phyloP scores from a whole-genome alignment of 768 basidiomycete species.

The Trametes villosa region DNA sequence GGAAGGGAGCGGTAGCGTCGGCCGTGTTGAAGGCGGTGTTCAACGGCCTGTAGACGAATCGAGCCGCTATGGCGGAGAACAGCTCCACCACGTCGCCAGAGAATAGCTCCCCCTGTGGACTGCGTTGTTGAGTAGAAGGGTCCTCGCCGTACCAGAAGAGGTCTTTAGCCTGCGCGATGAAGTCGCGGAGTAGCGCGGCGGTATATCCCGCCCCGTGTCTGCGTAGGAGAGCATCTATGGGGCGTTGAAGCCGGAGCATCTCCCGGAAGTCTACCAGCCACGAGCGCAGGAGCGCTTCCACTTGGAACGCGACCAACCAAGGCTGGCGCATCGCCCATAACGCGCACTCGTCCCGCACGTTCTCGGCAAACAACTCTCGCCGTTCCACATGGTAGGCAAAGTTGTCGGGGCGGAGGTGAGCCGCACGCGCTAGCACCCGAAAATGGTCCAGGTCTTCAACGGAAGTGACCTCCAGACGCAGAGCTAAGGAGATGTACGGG shows the following conservation, averaged over 20 bases:
- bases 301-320: slow-evolving; percentile 64
- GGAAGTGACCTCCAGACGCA: slow-evolving; percentile 53
- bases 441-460: slow-evolving; percentile 43
- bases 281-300: slow-evolving; percentile 47
- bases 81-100: slow-evolving; percentile 14
- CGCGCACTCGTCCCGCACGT: slow-evolving; percentile 37
- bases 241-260: slow-evolving; percentile 46
- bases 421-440: slow-evolving; percentile 41
- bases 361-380: slow-evolving; percentile 49
- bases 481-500: slow-evolving; percentile 55
- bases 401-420: slow-evolving; percentile 38
- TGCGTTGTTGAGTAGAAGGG: background rate
- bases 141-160: slow-evolving; percentile 29
- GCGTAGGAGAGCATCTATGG: slow-evolving; percentile 37
- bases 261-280: slow-evolving; percentile 54
- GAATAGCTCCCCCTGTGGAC: background rate
- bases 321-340: slow-evolving; percentile 41
- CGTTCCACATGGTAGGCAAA: slow-evolving; percentile 45
- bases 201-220: slow-evolving; percentile 41
- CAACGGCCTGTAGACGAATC: slow-evolving; percentile 14
- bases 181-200: slow-evolving; percentile 45
- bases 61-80: slow-evolving; percentile 24
- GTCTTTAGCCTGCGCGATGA: slow-evolving; percentile 36
- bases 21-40: slow-evolving; percentile 3
- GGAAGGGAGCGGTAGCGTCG: slow-evolving; percentile 40